Evolutionary conservation across 2,329 filamentous ascomycete species (phyloP), one percentile per base, ranked within the genome.

Genomic region (Coniochaeta sp.): DNA sequence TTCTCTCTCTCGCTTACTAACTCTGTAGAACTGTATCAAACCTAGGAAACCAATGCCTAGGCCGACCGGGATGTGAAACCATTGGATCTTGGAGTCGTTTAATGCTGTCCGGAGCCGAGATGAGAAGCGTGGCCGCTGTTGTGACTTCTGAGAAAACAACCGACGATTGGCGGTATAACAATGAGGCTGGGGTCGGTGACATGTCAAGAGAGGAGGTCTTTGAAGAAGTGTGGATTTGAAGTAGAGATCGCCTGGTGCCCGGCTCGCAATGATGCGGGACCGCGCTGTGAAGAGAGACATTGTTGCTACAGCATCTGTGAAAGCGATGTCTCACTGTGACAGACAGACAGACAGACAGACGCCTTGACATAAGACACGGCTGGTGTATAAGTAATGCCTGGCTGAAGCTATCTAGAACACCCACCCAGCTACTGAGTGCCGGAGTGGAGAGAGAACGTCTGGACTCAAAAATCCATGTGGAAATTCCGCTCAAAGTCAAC

Each of bases 51-150:
- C 90, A 68, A 96, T 87, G 62, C 93, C 93, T 24, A 96, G 80
- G 28, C 89, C 90, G 59, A 96, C 84, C 24, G 93, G 93, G 66
- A 97, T 96, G 55, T 90, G 90, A 74, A 92, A 91, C 93, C 93
- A 97, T 77, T 90, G 85, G 63, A 95, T 81, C 73, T 80, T 84
- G 64, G 77, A 79, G 65, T 79, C 77, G 65, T 79, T 77, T 58
- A 81, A 71, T 47, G 80, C 79, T 61, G 76, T 75, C 28, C 79
- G 75, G 60, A 84, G 74, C 30, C 80, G 78, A 56, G 80, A 78
- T 32, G 80, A 78, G 72, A 84, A 83, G 61, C 76, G 75, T 40
- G 75, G 79, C 63, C 77, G 73, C 63, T 76, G 76, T 59, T 77
- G 76, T 47, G 78, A 74, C 61, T 73, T 71, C 60, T 75, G 75